Base-by-base conservation (phyloP, 176 grass and related monocot species). In the Oryza officinalis region DNA sequence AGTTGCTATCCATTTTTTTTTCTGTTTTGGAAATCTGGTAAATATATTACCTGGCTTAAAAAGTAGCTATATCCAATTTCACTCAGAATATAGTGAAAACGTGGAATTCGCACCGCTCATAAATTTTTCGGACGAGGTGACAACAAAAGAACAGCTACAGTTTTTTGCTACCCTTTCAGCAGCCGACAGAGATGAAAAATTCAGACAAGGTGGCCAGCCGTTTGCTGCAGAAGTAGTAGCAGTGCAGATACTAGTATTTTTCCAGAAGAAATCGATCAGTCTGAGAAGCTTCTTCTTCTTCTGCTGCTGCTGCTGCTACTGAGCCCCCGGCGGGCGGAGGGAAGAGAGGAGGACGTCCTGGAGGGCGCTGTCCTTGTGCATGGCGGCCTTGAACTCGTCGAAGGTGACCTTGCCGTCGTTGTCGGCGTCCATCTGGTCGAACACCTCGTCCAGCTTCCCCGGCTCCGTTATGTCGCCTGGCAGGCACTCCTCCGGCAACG, bases 321-420 rank as follows among this genome's bases (percentile, higher is more conserved):
- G 52, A 18, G 5, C 49, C 20, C 41, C 63, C 6, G 88, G 86
- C 4, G 89, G 86, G 0, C 92, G 87, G 77, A 94, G 75, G 40
- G 89, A 89, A 0, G 87, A 94, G 26, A 94, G 81, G 77, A 94
- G 86, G 4, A 89, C 92, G 59, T 94, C 92, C 35, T 94, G 89
- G 32, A 94, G 89, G 49, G 89, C 74, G 81, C 89, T 91, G 70
- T 94, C 87, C 82, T 80, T 89, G 72, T 91, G 87, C 92, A 91
- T 94, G 0, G 92, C 92, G 8, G 84, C 92, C 66, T 94, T 91
- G 87, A 94, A 94, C 87, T 94, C 92, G 6, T 89, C 89, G 72
- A 91, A 94, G 71, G 86, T 90, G 45, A 94, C 88, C 85, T 83
- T 72, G 33, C 92, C 92, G 27, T 94, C 92, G 46, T 76, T 32